Base-by-base conservation (phyloP, 306 rosid genomes). In the Fragaria vesca region DNA sequence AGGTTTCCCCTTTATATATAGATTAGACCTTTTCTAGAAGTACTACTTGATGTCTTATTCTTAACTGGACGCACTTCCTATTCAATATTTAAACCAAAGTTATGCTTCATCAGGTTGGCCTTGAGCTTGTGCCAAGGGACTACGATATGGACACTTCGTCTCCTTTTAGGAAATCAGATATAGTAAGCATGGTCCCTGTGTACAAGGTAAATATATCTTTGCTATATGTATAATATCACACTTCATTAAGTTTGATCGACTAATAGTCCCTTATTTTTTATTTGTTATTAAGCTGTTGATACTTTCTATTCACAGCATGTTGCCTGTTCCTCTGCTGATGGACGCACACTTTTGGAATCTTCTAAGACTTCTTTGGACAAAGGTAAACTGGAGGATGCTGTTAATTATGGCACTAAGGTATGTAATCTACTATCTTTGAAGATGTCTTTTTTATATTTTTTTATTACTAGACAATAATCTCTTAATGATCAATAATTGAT, bases 341-440 rank as follows among this genome's bases (percentile, higher is more conserved):
- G 98, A 17, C 97, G 98, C 42, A 89, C 98, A 43, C 80, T 95
- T 73, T 81, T 95, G 89, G 98, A 95, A 86, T 95, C 97, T 69
- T 95, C 98, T 20, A 95, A 95, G 80, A 95, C 98, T 78, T 92
- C 97, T 73, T 81, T 95, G 89, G 98, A 95, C 62, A 95, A 95
- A 86, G 98, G 98, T 66, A 95, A 95, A 87, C 82, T 95, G 89
- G 98, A 95, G 89, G 98, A 95, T 80, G 97, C 98, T 75, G 97
- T 95, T 85, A 91, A 88, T 87, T 92, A 84, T 73, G 98, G 97
- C 77, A 92, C 97, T 28, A 95, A 95, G 97, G 98, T 95, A 89
- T 42, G 82, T 40, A 32, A 74, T 15, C 55, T 70, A 77, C 67
- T 38, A 32, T 1, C 38, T 48, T 48, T 24, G 30, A 79, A 40